Percentiles rank a stretch among this genome's conserved stretches.
Conservation (phyloP, 768 basidiomycete species). For the Psilocybe subaeruginosa region DNA sequence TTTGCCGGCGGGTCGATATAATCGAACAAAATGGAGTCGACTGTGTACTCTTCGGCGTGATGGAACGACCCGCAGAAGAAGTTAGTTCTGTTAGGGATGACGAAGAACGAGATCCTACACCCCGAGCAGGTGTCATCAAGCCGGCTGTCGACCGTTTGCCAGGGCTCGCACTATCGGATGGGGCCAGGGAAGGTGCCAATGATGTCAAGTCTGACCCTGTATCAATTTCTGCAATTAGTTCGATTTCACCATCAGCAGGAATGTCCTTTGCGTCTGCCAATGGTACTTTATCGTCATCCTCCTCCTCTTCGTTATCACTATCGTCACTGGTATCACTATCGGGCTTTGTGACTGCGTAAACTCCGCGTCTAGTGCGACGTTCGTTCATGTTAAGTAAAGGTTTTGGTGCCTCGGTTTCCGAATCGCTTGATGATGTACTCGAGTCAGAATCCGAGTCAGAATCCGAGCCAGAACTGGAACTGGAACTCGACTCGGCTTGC, state of each 20-base stretch:
- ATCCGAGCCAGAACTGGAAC: constrained; percentile 51
- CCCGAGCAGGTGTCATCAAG: constrained; percentile 34
- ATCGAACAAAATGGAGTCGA: constrained; percentile 54
- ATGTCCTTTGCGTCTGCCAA: constrained; percentile 49
- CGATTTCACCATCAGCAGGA: constrained; percentile 54
- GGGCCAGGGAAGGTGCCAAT: constrained; percentile 40
- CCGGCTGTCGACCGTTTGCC: constrained; percentile 29
- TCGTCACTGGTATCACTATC: constrained; percentile 65
- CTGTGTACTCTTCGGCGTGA: constrained; percentile 33
- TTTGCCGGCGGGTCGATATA: constrained; percentile 64
- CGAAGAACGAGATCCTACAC: constrained; percentile 36
- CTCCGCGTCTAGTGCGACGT: constrained; percentile 78
- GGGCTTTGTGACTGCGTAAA: constrained; percentile 71
- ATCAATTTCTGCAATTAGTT: constrained; percentile 53
- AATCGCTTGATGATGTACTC: constrained; percentile 40
- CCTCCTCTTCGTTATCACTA: constrained; percentile 51
- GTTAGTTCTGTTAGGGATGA: constrained; percentile 48
- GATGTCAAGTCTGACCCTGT: constrained; percentile 49
- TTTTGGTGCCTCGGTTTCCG: constrained; percentile 45
- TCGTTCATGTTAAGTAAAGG: constrained; percentile 69
- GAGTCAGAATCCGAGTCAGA: constrained; percentile 52
- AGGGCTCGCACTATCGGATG: constrained; percentile 31
- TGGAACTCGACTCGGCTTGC: constrained; percentile 45
- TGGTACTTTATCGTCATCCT: constrained; percentile 49
- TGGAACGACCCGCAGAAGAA: constrained; percentile 31